Evolutionary conservation across 768 basidiomycete species (phyloP).

Genomic region (Podaxis sp.): DNA sequence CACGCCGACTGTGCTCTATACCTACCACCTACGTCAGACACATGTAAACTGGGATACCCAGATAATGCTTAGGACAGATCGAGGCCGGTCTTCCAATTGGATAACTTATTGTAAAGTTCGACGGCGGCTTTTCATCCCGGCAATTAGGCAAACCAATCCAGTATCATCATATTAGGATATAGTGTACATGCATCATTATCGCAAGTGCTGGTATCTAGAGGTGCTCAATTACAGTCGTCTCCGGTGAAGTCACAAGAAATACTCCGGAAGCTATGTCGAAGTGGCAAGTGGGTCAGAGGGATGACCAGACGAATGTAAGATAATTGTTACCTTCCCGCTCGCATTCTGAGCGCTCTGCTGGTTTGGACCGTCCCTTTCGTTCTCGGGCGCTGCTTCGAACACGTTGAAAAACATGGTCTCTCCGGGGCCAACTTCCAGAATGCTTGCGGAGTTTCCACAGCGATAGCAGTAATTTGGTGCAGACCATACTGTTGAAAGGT

Average conservation of each 20-base stretch:
- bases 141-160: not conserved
- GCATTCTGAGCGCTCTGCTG: slow-evolving; percentile 75
- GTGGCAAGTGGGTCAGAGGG: slow-evolving; percentile 12
- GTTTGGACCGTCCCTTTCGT: slow-evolving; percentile 86
- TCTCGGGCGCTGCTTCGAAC: slow-evolving; percentile 98
- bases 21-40: not conserved
- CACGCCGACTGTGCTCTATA: not conserved
- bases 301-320: slow-evolving; percentile 12
- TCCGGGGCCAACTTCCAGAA: slow-evolving; percentile 91
- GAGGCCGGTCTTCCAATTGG: not conserved
- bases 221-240: not conserved
- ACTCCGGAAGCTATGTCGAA: slow-evolving; percentile 66
- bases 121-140: not conserved
- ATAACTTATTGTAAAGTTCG: not conserved
- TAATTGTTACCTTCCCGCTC: slow-evolving; percentile 59
- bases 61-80: not conserved
- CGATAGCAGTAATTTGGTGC: slow-evolving; percentile 99
- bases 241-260: slow-evolving; percentile 51
- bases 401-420: slow-evolving; percentile 93
- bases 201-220: slow-evolving; percentile 9
- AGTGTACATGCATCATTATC: not conserved
- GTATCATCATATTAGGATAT: slow-evolving; percentile 2
- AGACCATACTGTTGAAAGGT: slow-evolving; percentile 96
- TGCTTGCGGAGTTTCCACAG: slow-evolving; percentile 96
- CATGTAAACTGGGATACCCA: not conserved